These are phyloP conservation scores for Diaporthe ilicicola DNA, from an alignment of 2,329 filamentous ascomycete genomes.

Conservation along the genomic window DNA sequence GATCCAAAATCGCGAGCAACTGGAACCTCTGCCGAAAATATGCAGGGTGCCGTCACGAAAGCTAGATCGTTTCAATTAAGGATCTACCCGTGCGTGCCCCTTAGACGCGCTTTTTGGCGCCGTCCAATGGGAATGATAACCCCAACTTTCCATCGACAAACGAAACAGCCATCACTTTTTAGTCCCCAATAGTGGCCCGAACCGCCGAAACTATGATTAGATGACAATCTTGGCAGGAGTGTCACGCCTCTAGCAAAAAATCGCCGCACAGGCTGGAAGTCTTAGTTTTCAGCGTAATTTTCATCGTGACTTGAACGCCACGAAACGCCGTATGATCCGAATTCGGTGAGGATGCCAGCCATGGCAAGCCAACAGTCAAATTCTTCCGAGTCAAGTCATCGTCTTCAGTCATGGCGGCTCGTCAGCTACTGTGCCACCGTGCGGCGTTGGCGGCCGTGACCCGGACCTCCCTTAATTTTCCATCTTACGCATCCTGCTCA, in stretches of 20 bases:
- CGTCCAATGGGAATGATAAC: constrained; percentile 9
- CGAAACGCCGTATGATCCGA: neutral
- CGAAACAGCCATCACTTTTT: constrained; percentile 24
- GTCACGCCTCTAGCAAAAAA: neutral
- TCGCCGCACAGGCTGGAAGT: neutral
- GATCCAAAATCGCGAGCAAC: neutral
- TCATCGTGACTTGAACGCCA: neutral
- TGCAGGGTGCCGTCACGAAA: constrained; percentile 22
- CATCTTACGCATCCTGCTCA: neutral
- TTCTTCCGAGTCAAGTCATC: neutral
- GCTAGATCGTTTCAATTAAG: constrained; percentile 15
- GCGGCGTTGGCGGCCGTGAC: constrained; percentile 9
- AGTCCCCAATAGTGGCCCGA: constrained; percentile 22
- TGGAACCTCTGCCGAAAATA: neutral
- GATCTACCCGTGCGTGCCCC: constrained; percentile 12
- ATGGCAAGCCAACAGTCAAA: constrained; percentile 6
- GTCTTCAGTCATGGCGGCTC: neutral
- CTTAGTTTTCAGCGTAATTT: neutral
- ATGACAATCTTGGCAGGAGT: constrained; percentile 12
- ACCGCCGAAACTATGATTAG: constrained; percentile 3
- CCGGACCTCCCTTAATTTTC: constrained; percentile 21
- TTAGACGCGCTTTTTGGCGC: constrained; percentile 20
- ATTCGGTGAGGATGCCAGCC: neutral
- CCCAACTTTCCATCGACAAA: neutral
- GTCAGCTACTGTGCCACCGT: constrained; percentile 20